A percentile compares a stretch with the other conserved stretches of the same genome.
Evolutionary conservation across 2,329 filamentous ascomycete genomes (phyloP).

Genomic region (Botryotinia narcissicola): DNA sequence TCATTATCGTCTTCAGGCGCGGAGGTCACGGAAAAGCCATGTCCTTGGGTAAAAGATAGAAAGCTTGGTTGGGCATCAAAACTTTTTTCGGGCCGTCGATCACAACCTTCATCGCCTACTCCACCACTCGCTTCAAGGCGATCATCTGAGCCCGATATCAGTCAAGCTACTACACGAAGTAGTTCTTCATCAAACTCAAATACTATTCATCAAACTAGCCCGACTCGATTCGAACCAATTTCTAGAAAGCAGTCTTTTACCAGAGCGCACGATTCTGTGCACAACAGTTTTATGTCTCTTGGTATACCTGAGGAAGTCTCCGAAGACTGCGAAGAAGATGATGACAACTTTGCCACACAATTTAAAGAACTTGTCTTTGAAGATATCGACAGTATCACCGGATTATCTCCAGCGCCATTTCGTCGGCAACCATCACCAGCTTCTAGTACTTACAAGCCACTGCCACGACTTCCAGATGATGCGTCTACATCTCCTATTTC

Average conservation of each 20-base stretch:
- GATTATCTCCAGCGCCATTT: constrained; percentile 33
- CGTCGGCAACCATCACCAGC: constrained; percentile 22
- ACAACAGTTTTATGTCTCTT: constrained; percentile 25
- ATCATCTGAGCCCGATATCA: constrained; percentile 11
- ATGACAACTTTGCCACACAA: constrained; percentile 59
- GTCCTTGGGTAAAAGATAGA: constrained; percentile 18
- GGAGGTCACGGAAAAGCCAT: neutral
- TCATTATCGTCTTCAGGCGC: neutral
- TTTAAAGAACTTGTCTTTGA: constrained; percentile 25
- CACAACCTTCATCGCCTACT: constrained; percentile 40
- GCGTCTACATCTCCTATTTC: constrained; percentile 20
- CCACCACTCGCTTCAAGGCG: neutral
- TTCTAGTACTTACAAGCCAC: constrained; percentile 30
- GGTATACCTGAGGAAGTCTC: constrained; percentile 48
- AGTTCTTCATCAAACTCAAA: constrained; percentile 1
- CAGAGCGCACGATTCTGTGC: neutral
- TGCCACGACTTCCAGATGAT: constrained; percentile 34
- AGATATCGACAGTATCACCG: constrained; percentile 30
- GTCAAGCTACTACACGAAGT: constrained; percentile 21
- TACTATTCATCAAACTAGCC: constrained; percentile 5
- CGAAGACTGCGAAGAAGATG: constrained; percentile 56
- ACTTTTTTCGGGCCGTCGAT: constrained; percentile 14
- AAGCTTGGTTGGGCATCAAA: constrained; percentile 22
- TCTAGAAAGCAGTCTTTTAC: constrained; percentile 29
- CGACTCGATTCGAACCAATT: neutral